Percentiles rank a stretch among this genome's conserved stretches.
Conservation (phyloP, 176 grass and related monocot genomes). For the Guadua angustifolia region DNA sequence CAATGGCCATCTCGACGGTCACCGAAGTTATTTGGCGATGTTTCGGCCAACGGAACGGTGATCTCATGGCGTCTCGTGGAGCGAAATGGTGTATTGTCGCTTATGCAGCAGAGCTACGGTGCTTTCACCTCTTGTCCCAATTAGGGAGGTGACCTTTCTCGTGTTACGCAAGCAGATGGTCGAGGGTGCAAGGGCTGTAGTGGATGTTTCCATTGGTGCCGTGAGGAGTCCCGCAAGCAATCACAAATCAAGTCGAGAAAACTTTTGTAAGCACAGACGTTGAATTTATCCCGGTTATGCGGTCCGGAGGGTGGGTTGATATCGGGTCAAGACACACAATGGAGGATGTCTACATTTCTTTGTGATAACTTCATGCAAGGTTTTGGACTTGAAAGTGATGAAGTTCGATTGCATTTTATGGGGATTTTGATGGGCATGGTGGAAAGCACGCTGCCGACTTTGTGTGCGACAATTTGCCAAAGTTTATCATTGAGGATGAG, state of each 20-base stretch:
- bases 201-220: no score
- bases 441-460: conserved; percentile 96
- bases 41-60: no score
- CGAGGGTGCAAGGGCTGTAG: no score
- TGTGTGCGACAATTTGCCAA: conserved; percentile 75
- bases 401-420: conserved; percentile 87
- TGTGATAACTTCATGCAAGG: conserved; percentile 71
- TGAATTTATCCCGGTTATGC: conserved; percentile 67
- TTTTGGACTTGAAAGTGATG: conserved; percentile 61
- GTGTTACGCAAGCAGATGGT: no score
- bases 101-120: no score
- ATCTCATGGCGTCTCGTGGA: no score
- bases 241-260: conserved; percentile 44
- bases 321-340: conserved; percentile 69
- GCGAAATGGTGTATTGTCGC: no score
- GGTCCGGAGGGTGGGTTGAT: conserved; percentile 81
- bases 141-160: no score
- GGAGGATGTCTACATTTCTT: conserved; percentile 85
- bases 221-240: conserved; percentile 53
- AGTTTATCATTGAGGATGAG: conserved; percentile 71
- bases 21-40: no score
- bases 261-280: conserved; percentile 48
- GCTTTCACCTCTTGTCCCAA: no score
- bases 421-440: conserved; percentile 97
- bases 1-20: no score